phyloP scores from a whole-genome alignment of 192 early-diverging fungal genomes.

The Coemansia sp. region DNA sequence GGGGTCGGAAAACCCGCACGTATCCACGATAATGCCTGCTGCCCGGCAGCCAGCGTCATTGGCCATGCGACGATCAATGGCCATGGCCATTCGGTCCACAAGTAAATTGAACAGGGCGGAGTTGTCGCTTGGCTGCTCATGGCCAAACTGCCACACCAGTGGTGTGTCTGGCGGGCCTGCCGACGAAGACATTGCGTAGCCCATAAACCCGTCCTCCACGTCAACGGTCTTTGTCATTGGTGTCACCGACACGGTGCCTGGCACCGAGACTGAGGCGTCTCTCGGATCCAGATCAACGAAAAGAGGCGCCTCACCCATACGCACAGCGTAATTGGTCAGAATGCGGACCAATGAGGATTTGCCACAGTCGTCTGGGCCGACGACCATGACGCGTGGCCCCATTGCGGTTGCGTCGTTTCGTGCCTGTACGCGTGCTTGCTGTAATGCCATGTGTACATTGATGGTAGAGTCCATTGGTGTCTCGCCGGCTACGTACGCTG shows the following conservation, averaged over 20 bases:
- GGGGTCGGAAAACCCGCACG: slow-evolving; percentile 73
- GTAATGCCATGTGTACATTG: slow-evolving; percentile 84
- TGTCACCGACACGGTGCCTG: slow-evolving; percentile 79
- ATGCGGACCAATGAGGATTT: slow-evolving; percentile 86
- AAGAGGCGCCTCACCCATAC: slow-evolving; percentile 68
- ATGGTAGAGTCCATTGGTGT: slow-evolving; percentile 91
- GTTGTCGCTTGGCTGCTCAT: slow-evolving; percentile 71
- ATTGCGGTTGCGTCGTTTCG: slow-evolving; percentile 1
- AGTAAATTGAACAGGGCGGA: slow-evolving; percentile 74
- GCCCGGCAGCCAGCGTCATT: slow-evolving; percentile 55
- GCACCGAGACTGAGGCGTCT: slow-evolving; percentile 76
- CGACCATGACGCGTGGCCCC: slow-evolving; percentile 70
- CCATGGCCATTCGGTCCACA: slow-evolving; percentile 57
- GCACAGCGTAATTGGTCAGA: slow-evolving; percentile 82
- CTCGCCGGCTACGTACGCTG: slow-evolving; percentile 90
- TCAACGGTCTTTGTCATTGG: slow-evolving; percentile 76
- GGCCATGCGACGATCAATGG: slow-evolving; percentile 62
- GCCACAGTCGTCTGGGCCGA: slow-evolving; percentile 90
- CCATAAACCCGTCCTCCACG: slow-evolving; percentile 74
- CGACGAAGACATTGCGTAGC: slow-evolving; percentile 58
- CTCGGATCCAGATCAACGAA: slow-evolving; percentile 84
- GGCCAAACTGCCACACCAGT: slow-evolving; percentile 89
- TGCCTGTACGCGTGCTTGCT: slow-evolving; percentile 61
- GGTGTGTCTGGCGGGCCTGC: slow-evolving; percentile 69
- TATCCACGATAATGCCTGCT: slow-evolving; percentile 85